Conservation (phyloP, 345 rosid genomes). For the Stellera chamaejasme region DNA sequence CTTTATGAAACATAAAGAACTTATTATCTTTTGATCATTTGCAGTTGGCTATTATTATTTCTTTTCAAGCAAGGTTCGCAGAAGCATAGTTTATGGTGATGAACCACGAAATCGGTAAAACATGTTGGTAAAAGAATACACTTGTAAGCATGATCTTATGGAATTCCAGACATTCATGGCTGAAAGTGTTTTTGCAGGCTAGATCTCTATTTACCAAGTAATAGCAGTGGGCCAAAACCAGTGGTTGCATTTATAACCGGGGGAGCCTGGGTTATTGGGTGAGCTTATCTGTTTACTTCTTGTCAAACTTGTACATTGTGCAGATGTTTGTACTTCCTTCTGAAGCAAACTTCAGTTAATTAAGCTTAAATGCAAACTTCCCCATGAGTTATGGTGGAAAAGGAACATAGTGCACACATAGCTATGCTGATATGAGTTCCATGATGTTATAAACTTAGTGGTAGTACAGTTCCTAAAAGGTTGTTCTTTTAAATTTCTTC, state of each 20-base stretch:
- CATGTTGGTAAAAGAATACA: neutral
- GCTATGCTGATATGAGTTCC: too few species aligned
- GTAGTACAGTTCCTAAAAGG: too few species aligned
- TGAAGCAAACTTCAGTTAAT: too few species aligned
- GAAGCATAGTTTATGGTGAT: conserved; percentile 84
- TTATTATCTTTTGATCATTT: conserved; percentile 22
- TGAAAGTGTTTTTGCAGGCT: conserved; percentile 42
- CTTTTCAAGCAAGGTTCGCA: conserved; percentile 63
- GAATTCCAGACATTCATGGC: conserved; percentile 5
- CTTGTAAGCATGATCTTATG: conserved; percentile 5
- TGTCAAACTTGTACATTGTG: neutral
- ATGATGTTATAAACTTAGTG: too few species aligned
- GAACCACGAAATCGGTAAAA: conserved; percentile 89
- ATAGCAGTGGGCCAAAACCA: conserved; percentile 63
- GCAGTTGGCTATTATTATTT: conserved; percentile 95
- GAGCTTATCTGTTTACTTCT: conserved; percentile 19
- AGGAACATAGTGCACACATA: too few species aligned
- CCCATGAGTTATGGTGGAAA: too few species aligned
- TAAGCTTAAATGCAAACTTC: too few species aligned
- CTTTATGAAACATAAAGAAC: conserved; percentile 15
- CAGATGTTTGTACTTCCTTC: too few species aligned
- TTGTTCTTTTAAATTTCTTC: too few species aligned
- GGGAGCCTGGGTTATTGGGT: conserved; percentile 99
- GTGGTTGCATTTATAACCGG: conserved; percentile 93
- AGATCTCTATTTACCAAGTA: conserved; percentile 84